These are phyloP conservation scores for Mucor velutinosus DNA, from an alignment of 371 early-diverging fungal genomes.

Conservation along the genomic window DNA sequence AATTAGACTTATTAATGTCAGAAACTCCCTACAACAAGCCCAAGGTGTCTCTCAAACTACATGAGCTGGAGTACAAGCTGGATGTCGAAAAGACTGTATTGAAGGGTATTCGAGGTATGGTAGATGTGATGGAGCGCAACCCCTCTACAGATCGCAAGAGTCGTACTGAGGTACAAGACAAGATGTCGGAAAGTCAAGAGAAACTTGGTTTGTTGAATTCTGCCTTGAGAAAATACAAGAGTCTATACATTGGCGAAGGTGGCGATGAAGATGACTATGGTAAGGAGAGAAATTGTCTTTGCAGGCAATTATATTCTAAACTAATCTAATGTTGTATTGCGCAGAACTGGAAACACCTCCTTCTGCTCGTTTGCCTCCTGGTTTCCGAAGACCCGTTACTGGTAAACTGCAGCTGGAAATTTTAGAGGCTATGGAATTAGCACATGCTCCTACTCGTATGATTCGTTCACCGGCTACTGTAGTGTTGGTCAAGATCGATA, in stretches of 20 bases:
- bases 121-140: slow-evolving; percentile 47
- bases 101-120: slow-evolving; percentile 69
- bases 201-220: slow-evolving; percentile 80
- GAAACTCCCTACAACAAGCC: slow-evolving; percentile 79
- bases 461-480: slow-evolving; percentile 65
- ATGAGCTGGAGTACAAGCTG: slow-evolving; percentile 83
- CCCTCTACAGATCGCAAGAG: slow-evolving; percentile 57
- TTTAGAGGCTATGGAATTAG: slow-evolving; percentile 65
- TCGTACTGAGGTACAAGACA: slow-evolving; percentile 63
- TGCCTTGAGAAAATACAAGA: slow-evolving; percentile 84
- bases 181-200: slow-evolving; percentile 75
- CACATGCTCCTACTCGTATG: slow-evolving; percentile 68
- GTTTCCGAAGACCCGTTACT: slow-evolving; percentile 71
- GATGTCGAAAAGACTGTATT: slow-evolving; percentile 88
- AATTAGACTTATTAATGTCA: slow-evolving; percentile 69
- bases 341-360: slow-evolving; percentile 42
- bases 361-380: slow-evolving; percentile 59
- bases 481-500: slow-evolving; percentile 84
- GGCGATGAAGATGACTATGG: slow-evolving; percentile 76
- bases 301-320: background rate
- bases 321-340: background rate
- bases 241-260: slow-evolving; percentile 75
- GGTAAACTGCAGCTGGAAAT: slow-evolving; percentile 74
- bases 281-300: slow-evolving; percentile 8
- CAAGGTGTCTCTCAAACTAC: slow-evolving; percentile 85